These are phyloP conservation scores for Pterocarpus santalinus DNA, from an alignment of 306 rosid genomes.

Conservation along the genomic window DNA sequence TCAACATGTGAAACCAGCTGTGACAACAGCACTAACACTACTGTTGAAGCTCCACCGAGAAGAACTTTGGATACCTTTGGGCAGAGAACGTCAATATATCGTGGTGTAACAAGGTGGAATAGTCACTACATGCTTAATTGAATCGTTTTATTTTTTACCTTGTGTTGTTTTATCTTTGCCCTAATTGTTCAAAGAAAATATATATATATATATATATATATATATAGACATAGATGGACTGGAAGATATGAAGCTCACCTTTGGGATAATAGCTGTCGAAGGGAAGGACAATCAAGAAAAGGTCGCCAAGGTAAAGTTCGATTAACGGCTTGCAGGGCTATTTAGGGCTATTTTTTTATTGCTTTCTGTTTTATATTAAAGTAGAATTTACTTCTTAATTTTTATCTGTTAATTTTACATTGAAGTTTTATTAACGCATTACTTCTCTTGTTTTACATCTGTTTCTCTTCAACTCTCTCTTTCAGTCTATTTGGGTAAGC, in stretches of 20 bases:
- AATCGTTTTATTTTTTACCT: too few species aligned
- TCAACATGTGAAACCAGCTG: constrained; percentile 77
- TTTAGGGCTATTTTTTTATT: not conserved
- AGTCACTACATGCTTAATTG: too few species aligned
- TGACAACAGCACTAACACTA: constrained; percentile 53
- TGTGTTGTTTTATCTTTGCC: not conserved
- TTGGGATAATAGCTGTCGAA: constrained; percentile 98
- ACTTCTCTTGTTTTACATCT: constrained; percentile 38
- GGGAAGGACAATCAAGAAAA: constrained; percentile 99
- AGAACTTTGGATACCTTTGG: constrained; percentile 92
- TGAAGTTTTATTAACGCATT: constrained; percentile 38
- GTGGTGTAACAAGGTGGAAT: constrained; percentile 88
- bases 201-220: not conserved
- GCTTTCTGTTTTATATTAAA: not conserved
- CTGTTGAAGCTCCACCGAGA: constrained; percentile 75
- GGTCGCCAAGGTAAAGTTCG: constrained; percentile 88
- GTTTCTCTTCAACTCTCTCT: constrained; percentile 32
- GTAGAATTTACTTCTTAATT: not conserved
- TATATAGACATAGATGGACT: constrained; percentile 93
- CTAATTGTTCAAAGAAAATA: not conserved
- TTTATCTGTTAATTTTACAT: not conserved
- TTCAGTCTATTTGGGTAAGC: constrained; percentile 79
- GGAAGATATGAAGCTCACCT: constrained; percentile 99
- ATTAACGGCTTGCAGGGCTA: constrained; percentile 13
- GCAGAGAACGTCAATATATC: constrained; percentile 97